phyloP scores from a whole-genome alignment of 169 alveolate genomes.

The Plasmodium berghei region DNA sequence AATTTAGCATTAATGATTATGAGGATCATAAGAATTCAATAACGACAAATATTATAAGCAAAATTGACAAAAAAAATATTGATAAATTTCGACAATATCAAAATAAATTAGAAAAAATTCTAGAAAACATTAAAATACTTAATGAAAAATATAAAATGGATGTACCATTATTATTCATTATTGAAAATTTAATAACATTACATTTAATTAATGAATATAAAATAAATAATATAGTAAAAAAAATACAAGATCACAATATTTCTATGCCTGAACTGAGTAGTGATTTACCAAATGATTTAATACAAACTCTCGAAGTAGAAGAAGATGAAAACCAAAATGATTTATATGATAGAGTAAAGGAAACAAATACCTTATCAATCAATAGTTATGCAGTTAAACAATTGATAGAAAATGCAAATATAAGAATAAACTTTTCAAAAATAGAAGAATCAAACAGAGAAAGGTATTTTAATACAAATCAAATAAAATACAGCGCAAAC shows the following conservation, averaged over 20 bases:
- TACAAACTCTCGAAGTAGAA: slow-evolving; percentile 48
- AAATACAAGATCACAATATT: slow-evolving; percentile 69
- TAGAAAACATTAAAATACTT: slow-evolving; percentile 33
- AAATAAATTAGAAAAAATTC: slow-evolving; percentile 41
- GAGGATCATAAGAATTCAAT: slow-evolving; percentile 36
- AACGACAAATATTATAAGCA: slow-evolving; percentile 62
- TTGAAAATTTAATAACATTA: slow-evolving; percentile 56
- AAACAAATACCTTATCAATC: slow-evolving; percentile 44
- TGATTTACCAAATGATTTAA: slow-evolving; percentile 51
- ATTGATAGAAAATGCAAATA: slow-evolving; percentile 29
- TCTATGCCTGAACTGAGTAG: slow-evolving; percentile 69
- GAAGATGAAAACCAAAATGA: slow-evolving; percentile 26
- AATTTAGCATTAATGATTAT: slow-evolving; percentile 56
- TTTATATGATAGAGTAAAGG: slow-evolving; percentile 28
- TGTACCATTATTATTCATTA: slow-evolving; percentile 45
- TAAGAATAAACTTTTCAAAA: slow-evolving; percentile 42
- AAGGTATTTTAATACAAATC: slow-evolving; percentile 21
- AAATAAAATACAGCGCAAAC: slow-evolving; percentile 8
- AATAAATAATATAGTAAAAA: slow-evolving; percentile 57
- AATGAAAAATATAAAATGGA: slow-evolving; percentile 69
- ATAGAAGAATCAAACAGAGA: slow-evolving; percentile 13
- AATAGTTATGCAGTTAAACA: slow-evolving; percentile 30
- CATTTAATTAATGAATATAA: slow-evolving; percentile 71
- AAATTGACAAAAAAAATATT: slow-evolving; percentile 62
- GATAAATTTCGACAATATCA: slow-evolving; percentile 58